Evolutionary conservation across 768 basidiomycete species (phyloP), one percentile per base, ranked within the genome.

Genomic region (Hericium alpestre): DNA sequence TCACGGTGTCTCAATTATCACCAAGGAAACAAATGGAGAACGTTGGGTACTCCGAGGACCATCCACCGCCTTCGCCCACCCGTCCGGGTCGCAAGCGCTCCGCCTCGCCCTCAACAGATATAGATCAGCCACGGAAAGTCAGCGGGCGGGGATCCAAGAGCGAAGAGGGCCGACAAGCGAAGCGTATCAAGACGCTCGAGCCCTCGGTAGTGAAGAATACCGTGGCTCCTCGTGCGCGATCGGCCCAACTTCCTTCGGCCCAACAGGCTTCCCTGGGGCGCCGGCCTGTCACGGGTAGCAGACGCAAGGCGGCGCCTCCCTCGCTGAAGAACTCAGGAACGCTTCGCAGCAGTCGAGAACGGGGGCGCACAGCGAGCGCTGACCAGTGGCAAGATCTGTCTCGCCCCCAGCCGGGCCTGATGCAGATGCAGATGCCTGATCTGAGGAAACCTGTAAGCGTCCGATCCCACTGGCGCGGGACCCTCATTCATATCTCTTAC

Each of bases 31-130:
- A 32, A 46, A 37, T 41, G 20, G 18, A 47, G 38, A 20, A 25
- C 41, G 8, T 23, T 8, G 27, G 3, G 39, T 13, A 49, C 32
- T 32, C 10, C 38, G 38, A 39, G 38, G 12, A 32, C 32, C 39
- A 18, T 27, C 27, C 27, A 49, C 18, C 67, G 53, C 65, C 65
- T 53, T 74, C 77, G 4, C 74, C 77, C 53, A 69, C 73, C 68
- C 71, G 76, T 59, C 66, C 63, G 25, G 69, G 76, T 22, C 73
- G 65, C 62, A 84, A 84, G 69, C 80, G 83, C 61, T 68, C 71
- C 58, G 73, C 65, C 38, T 67, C 70, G 48, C 55, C 61, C 55
- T 59, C 54, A 54, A 18, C 52, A 60, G 57, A 65, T 64, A 61
- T 55, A 55, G 13, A 55, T 25, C 38, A 51, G 12, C 64, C 38